Evolutionary conservation across 106 monocot genomes (phyloP), one percentile per base, ranked within the genome.

Genomic region (Acorus gramineus): DNA sequence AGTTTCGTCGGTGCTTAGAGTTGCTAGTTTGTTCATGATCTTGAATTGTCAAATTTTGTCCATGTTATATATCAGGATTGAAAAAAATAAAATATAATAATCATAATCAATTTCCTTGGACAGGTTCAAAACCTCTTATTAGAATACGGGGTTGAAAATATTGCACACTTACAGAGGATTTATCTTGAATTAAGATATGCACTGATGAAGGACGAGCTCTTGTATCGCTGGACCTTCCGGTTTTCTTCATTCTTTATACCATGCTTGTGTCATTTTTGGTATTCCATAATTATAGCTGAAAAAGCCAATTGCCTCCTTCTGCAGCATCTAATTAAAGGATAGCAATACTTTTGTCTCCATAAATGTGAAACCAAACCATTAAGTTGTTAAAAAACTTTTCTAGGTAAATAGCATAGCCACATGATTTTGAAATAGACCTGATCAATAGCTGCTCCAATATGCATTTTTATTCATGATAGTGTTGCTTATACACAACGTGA

Each of bases 211-310:
- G 95, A 47, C 84, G 95, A 57, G 95, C 81, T 53, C 55, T 96
- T 49, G 87, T 96, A 90, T 87, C 90, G 10, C 74, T 96, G 49
- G 95, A 96, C 60, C 90, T 96, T 82, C 95, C 90, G 90, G 95
- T 96, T 54, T 47, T 46, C 28, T 28, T 28, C 28, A 28, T 28
- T 28, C 28, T 28, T 28, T 28, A 28, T 28, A 28, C 28, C 28
- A 28, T 28, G 28, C 28, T 28, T 1, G 28, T 28, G 28, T 28
- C 28, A 28, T 28, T 28, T 28, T 28, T 28, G 28, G 28, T 28
- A 28, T 28, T 28, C 28, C 28, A 28, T 0, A 1, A 28, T 28
- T 28, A 28, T 1, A 28, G 1, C 28, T 28, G 9, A 9, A 14
- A 50, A 62, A 4, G 55, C 3, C 11, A n/a, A 44, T 49, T 28